Percentiles rank a stretch among this genome's conserved stretches.
Evolutionary conservation across 192 early-diverging fungal species (phyloP).

Genomic region (Umbelopsis vinacea): DNA sequence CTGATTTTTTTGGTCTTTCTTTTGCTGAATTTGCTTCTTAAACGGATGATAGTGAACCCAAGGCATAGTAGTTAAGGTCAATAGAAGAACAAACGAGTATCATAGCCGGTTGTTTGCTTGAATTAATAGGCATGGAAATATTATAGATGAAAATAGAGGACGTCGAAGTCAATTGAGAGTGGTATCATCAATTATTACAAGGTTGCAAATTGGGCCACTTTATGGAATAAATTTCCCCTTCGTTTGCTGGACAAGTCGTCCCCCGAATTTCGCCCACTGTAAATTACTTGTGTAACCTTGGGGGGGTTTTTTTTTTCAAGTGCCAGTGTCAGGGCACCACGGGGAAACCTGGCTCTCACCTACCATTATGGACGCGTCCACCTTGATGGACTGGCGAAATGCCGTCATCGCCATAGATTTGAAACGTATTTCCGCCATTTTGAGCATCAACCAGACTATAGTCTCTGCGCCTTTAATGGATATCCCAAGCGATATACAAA

Average conservation of each 20-base stretch:
- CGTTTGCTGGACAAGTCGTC: neutral
- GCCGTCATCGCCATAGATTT: conserved; percentile 15
- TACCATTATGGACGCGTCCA: conserved; percentile 23
- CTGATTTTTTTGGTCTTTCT: neutral
- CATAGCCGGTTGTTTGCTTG: neutral
- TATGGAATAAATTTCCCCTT: neutral
- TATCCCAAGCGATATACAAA: neutral
- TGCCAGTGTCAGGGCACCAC: conserved; percentile 8
- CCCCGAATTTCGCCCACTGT: neutral
- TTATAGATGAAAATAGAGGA: no score
- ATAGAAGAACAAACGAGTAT: neutral
- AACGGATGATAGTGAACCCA: conserved; percentile 11
- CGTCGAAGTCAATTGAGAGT: no score
- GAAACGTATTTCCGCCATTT: conserved; percentile 14
- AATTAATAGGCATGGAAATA: neutral
- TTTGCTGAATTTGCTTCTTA: conserved; percentile 4
- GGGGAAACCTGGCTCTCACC: conserved; percentile 17
- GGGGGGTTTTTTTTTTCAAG: neutral
- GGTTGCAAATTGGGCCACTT: neutral
- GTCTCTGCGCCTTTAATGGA: neutral
- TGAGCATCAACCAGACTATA: conserved; percentile 8
- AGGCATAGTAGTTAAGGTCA: neutral
- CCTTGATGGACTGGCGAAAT: conserved; percentile 21
- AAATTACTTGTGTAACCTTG: conserved; percentile 7
- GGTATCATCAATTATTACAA: neutral